Percentiles rank a stretch among this genome's conserved stretches.
phyloP scores from a whole-genome alignment of 202 grass and related monocot genomes.

The Schoenoplectus triqueter region DNA sequence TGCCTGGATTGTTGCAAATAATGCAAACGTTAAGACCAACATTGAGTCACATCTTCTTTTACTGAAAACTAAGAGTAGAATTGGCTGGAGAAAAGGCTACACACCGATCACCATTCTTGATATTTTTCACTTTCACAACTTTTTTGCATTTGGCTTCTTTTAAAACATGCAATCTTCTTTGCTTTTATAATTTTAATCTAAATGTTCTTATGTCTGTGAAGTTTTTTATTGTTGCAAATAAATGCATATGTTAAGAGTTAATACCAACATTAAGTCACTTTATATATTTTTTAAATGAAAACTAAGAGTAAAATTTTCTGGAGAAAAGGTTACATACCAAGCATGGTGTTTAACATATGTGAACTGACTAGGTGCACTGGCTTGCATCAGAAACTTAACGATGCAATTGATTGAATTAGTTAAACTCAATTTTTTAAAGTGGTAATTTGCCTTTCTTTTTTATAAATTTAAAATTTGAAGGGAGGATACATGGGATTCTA shows the following conservation, averaged over 20 bases:
- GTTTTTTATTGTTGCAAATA: background rate
- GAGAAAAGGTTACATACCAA: background rate
- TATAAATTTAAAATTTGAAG: slow-evolving; percentile 40
- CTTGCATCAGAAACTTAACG: background rate
- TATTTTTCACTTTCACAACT: background rate
- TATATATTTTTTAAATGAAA: background rate
- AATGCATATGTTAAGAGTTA: background rate
- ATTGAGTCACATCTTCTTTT: background rate
- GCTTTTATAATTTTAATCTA: background rate
- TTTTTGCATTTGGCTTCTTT: background rate
- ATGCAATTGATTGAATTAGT: background rate
- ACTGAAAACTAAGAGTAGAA: background rate
- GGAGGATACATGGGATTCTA: slow-evolving; percentile 93
- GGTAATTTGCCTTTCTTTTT: slow-evolving; percentile 23
- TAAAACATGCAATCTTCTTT: background rate
- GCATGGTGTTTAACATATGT: background rate
- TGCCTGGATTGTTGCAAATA: background rate
- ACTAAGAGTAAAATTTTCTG: background rate
- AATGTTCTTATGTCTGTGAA: no score
- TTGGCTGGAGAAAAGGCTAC: background rate
- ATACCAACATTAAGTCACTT: background rate
- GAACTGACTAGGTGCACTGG: background rate
- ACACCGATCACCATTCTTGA: background rate
- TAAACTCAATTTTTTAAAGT: slow-evolving; percentile 7
- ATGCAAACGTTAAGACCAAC: background rate